Evolutionary conservation across 495 filamentous ascomycete genomes (phyloP).

Genomic region (Penicillium cinerascens): DNA sequence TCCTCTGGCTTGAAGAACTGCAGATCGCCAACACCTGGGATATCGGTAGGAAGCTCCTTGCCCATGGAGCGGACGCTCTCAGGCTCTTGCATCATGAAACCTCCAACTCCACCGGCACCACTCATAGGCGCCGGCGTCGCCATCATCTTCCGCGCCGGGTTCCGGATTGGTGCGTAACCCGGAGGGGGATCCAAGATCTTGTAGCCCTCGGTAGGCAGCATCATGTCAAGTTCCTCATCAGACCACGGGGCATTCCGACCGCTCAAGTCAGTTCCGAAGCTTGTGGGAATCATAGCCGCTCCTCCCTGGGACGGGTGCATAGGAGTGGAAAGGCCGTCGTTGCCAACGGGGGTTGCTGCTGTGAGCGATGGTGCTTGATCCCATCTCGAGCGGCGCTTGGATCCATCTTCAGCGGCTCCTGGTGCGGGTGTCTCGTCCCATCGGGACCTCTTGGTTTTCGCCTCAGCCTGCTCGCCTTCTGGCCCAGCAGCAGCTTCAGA

Average conservation of each 20-base stretch:
- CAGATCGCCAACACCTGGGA: conserved; percentile 93
- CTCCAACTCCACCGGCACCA: conserved; percentile 62
- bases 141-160: conserved; percentile 71
- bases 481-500: conserved; percentile 41
- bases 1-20: conserved; percentile 99
- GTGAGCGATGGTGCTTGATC: conserved; percentile 70
- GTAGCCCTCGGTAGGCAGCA: conserved; percentile 91
- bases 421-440: conserved; percentile 86
- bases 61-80: conserved; percentile 75
- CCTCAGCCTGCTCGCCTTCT: conserved; percentile 40
- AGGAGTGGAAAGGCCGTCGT: conserved; percentile 77
- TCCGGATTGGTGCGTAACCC: conserved; percentile 83
- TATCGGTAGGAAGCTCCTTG: conserved; percentile 93
- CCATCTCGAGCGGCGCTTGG: conserved; percentile 78
- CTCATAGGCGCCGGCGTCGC: conserved; percentile 67
- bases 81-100: conserved; percentile 98
- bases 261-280: conserved; percentile 81
- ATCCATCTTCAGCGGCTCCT: conserved; percentile 48
- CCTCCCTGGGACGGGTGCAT: conserved; percentile 74
- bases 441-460: conserved; percentile 72
- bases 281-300: conserved; percentile 50
- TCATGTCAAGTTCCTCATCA: conserved; percentile 89
- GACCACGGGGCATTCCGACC: conserved; percentile 73
- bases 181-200: conserved; percentile 89
- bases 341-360: conserved; percentile 74